Evolutionary conservation across 106 monocot species (phyloP).

Genomic region (Vanilla planifolia): DNA sequence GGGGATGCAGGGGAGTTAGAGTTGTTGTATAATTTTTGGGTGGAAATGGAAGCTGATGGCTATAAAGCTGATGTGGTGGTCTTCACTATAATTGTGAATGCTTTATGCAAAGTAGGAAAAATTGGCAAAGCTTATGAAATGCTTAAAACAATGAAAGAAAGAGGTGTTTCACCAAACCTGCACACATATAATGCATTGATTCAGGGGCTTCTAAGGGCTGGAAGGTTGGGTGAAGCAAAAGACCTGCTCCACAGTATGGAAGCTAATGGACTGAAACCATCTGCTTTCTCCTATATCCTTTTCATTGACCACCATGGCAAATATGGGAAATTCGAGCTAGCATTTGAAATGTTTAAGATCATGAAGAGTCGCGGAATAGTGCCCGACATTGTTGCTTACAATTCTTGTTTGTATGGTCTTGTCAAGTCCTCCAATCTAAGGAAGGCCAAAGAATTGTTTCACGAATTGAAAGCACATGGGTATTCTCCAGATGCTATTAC

Average conservation of each 20-base stretch:
- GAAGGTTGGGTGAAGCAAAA: slow-evolving; percentile 47
- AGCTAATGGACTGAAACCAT: slow-evolving; percentile 41
- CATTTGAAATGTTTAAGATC: slow-evolving; percentile 41
- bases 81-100: slow-evolving; percentile 56
- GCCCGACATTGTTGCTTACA: slow-evolving; percentile 76
- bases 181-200: slow-evolving; percentile 74
- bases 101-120: slow-evolving; percentile 69
- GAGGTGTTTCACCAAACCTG: slow-evolving; percentile 52
- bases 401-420: slow-evolving; percentile 80
- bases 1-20: slow-evolving; percentile 67
- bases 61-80: slow-evolving; percentile 68
- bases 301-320: slow-evolving; percentile 90
- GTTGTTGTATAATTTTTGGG: slow-evolving; percentile 54
- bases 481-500: slow-evolving; percentile 79
- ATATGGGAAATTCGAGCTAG: slow-evolving; percentile 48
- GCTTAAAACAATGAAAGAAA: slow-evolving; percentile 50
- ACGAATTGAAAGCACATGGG: slow-evolving; percentile 52
- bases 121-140: slow-evolving; percentile 61
- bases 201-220: slow-evolving; percentile 51
- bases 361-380: slow-evolving; percentile 78
- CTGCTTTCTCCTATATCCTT: slow-evolving; percentile 55
- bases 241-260: slow-evolving; percentile 52
- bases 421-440: slow-evolving; percentile 50
- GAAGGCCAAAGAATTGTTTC: slow-evolving; percentile 60
- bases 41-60: slow-evolving; percentile 76